Evolutionary conservation across 306 rosid species (phyloP).

Genomic region (Begonia fuchsioides): DNA sequence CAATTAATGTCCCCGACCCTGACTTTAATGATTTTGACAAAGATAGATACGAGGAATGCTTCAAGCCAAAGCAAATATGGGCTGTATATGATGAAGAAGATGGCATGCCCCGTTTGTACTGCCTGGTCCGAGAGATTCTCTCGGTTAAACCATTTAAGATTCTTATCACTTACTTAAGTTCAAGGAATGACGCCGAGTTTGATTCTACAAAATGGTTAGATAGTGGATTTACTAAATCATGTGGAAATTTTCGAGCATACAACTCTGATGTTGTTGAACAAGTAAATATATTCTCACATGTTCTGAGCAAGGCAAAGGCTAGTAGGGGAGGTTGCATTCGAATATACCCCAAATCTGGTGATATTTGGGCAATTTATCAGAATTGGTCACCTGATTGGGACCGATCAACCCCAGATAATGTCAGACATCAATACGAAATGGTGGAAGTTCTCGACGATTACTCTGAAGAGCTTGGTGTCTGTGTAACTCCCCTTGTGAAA

Average conservation of each 20-base stretch:
- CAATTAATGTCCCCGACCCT: constrained; percentile 75
- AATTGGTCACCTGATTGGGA: constrained; percentile 85
- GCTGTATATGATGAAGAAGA: constrained; percentile 99
- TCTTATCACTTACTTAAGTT: constrained; percentile 69
- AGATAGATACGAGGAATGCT: constrained; percentile 86
- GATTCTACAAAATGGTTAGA: constrained; percentile 77
- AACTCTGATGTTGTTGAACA: constrained; percentile 75
- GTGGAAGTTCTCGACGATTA: constrained; percentile 89
- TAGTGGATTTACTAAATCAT: constrained; percentile 88
- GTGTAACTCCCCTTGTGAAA: constrained; percentile 72
- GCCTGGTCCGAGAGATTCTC: constrained; percentile 81
- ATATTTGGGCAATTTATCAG: constrained; percentile 83
- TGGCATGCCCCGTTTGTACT: constrained; percentile 98
- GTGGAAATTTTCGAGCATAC: constrained; percentile 85
- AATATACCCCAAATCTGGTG: constrained; percentile 73
- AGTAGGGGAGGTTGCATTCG: constrained; percentile 92
- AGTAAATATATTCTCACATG: constrained; percentile 85
- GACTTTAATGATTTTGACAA: constrained; percentile 96
- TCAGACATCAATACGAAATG: constrained; percentile 89
- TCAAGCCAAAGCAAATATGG: constrained; percentile 96
- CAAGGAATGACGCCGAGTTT: constrained; percentile 84
- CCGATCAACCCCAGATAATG: constrained; percentile 72
- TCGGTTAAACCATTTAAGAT: constrained; percentile 76
- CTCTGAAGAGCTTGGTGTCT: constrained; percentile 83
- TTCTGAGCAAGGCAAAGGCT: constrained; percentile 52